Evolutionary conservation across 2,329 filamentous ascomycete species (phyloP).

Genomic region (Fusarium sp.): DNA sequence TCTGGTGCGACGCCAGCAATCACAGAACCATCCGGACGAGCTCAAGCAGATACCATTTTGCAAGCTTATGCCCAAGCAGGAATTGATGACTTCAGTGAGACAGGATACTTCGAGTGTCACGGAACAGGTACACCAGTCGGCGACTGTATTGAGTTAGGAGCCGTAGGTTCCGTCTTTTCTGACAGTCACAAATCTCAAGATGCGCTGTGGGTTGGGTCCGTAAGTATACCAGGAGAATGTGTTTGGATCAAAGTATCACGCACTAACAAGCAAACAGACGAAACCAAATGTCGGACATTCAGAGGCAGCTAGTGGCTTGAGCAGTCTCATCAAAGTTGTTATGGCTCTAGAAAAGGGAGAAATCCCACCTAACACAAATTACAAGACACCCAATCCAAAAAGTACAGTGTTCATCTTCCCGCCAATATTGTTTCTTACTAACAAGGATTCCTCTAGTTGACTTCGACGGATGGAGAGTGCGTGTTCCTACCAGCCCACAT

Average conservation of each 20-base stretch:
- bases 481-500: constrained; percentile 38
- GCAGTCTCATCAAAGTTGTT: constrained; percentile 48
- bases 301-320: constrained; percentile 49
- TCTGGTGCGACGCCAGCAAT: constrained; percentile 65
- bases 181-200: constrained; percentile 37
- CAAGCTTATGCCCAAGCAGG: constrained; percentile 45
- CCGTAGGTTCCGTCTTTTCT: constrained; percentile 53
- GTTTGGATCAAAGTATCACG: not conserved
- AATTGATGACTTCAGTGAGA: constrained; percentile 41
- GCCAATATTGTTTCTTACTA: not conserved
- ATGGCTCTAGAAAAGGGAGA: constrained; percentile 46
- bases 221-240: constrained; percentile 51
- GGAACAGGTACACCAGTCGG: constrained; percentile 51
- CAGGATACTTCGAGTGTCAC: constrained; percentile 51
- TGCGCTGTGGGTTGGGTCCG: constrained; percentile 59
- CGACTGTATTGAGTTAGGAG: constrained; percentile 50
- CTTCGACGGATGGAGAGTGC: constrained; percentile 45
- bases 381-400: constrained; percentile 47
- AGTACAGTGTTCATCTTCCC: constrained; percentile 17
- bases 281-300: constrained; percentile 50
- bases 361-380: constrained; percentile 47
- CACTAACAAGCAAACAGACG: constrained; percentile 47
- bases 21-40: constrained; percentile 62
- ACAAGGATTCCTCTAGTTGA: constrained; percentile 26
- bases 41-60: constrained; percentile 56